phyloP scores from a whole-genome alignment of 257 asterid genomes.

The Mitragyna speciosa region DNA sequence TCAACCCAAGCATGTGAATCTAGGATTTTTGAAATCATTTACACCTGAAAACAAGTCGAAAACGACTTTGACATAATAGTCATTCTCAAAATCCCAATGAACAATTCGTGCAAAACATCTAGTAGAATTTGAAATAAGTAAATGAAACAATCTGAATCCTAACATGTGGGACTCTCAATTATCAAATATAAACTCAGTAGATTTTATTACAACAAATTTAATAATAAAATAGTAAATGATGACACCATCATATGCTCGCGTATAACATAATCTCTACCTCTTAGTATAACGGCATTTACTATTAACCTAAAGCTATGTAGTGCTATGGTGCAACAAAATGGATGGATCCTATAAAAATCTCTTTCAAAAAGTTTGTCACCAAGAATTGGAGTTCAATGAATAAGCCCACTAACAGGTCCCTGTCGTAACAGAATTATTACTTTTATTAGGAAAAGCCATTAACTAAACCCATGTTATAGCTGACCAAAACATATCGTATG shows the following conservation, averaged over 20 bases:
- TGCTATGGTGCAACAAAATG: too few species aligned
- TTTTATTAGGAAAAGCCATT: not conserved
- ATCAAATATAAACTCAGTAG: too few species aligned
- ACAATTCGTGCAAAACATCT: not conserved
- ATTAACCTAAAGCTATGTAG: not conserved
- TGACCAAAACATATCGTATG: too few species aligned
- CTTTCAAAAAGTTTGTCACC: not conserved
- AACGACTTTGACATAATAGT: too few species aligned
- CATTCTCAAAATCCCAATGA: not conserved
- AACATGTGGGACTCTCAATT: not conserved
- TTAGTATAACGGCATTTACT: too few species aligned
- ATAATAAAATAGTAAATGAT: too few species aligned
- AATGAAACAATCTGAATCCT: not conserved
- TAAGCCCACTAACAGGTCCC: not conserved
- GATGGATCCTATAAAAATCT: not conserved
- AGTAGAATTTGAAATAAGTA: too few species aligned
- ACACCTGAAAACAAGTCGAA: too few species aligned
- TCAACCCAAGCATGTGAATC: too few species aligned
- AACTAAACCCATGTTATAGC: not conserved
- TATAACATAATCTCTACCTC: not conserved
- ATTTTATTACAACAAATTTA: too few species aligned
- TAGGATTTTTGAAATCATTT: too few species aligned
- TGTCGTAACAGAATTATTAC: not conserved
- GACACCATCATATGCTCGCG: too few species aligned
- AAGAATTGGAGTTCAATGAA: not conserved